These are phyloP conservation scores for Yarrowia porcina DNA, from an alignment of 805 yeast genomes.

Conservation along the genomic window DNA sequence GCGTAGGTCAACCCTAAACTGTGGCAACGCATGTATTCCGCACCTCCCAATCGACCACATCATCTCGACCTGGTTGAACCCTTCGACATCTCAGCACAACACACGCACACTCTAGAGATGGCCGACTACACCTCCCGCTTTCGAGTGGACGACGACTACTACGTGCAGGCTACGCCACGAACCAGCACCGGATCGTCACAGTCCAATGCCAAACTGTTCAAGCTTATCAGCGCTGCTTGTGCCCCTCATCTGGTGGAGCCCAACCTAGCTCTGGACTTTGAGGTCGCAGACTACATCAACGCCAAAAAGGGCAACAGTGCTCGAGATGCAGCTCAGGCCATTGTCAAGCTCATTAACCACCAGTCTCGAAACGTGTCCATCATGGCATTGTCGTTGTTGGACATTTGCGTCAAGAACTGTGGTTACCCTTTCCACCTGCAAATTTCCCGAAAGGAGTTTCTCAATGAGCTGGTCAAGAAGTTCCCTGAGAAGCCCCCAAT, in stretches of 20 bases:
- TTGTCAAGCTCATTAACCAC: conserved; percentile 77
- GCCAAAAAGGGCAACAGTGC: conserved; percentile 89
- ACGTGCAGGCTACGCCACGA: conserved; percentile 10
- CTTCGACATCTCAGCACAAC: not conserved
- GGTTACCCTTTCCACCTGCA: conserved; percentile 97
- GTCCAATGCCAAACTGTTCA: conserved; percentile 23
- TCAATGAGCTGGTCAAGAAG: conserved; percentile 85
- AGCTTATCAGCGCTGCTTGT: conserved; percentile 57
- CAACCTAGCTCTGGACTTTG: conserved; percentile 80
- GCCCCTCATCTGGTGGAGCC: conserved; percentile 81
- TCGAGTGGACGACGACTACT: conserved; percentile 23
- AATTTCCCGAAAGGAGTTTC: conserved; percentile 88
- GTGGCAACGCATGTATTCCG: conserved; percentile 24
- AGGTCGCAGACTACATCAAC: conserved; percentile 89
- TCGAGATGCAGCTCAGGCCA: conserved; percentile 84
- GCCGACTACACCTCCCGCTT: conserved; percentile 24
- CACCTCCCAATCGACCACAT: conserved; percentile 24
- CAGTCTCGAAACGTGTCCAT: conserved; percentile 80
- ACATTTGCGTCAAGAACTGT: conserved; percentile 92
- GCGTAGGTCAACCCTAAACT: conserved; percentile 17
- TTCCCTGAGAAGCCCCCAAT: conserved; percentile 95
- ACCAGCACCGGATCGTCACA: conserved; percentile 1
- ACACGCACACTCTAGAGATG: not conserved
- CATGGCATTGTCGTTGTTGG: conserved; percentile 73
- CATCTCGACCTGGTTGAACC: not conserved